Evolutionary conservation across 1,284 basidiomycete genomes (phyloP), one percentile per base, ranked within the genome.

Genomic region (Apiotrichum montevideense): DNA sequence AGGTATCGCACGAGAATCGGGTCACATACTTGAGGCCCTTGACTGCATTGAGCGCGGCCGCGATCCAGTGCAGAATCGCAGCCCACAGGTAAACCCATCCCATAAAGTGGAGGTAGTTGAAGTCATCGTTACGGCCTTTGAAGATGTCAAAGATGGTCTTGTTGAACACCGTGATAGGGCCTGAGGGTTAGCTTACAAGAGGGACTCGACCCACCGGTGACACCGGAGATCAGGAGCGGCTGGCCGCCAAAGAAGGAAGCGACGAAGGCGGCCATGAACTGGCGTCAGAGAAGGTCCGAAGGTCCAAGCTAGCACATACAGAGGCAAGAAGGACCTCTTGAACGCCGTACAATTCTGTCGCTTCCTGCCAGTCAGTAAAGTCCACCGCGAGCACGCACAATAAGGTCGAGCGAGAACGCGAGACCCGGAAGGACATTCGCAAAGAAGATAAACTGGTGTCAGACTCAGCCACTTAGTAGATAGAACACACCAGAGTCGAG

Each of bases 21-120:
- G 92, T 94, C 33, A 95, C 89, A 68, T 90, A 92, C 80, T 82
- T 84, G 39, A 92, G 80, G 61, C 88, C 87, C 67, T 88, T 87
- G 65, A 87, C 88, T 79, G 84, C 90, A 66, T 97, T 96, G 48
- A 91, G 80, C 4, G 86, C 77, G 3, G 94, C 90, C 7, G 88
- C 87, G 48, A 92, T 72, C 84, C 89, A 95, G 70, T 97, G 94
- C 56, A 95, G 81, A 45, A 93, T 91, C 0, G 94, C 93, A 11
- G 84, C 89, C 93, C 94, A 96, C 1, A 95, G 80, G 71, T 92
- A 90, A 0, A 91, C 87, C 92, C 91, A 95, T 13, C 88, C 88
- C 15, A 93, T 83, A 67, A 95, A 94, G 55, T 90, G 87, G 6
- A 93, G 81, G 67, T 92, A 94, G 63, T 84, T 75, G 45, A 63